phyloP scores from a whole-genome alignment of 2,329 filamentous ascomycete genomes.

The Rhynchosporium secalis region DNA sequence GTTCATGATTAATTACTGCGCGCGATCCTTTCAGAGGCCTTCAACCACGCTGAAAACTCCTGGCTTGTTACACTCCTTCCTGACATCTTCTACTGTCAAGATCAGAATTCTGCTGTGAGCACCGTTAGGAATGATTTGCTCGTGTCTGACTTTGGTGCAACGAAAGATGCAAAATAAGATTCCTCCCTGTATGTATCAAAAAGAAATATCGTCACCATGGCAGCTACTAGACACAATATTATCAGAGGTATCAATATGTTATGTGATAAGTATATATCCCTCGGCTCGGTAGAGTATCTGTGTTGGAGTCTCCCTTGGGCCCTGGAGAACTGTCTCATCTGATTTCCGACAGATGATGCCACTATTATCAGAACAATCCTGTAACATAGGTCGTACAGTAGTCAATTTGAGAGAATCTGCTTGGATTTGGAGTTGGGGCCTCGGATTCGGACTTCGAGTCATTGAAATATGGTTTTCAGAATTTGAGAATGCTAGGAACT shows the following conservation, averaged over 20 bases:
- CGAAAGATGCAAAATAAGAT: background rate
- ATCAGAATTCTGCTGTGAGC: background rate
- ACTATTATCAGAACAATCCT: background rate
- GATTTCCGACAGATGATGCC: background rate
- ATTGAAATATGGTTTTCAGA: background rate
- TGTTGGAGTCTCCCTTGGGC: background rate
- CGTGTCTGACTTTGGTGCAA: background rate
- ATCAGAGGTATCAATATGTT: too few species aligned
- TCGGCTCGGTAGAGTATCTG: background rate
- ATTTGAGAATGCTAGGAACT: background rate
- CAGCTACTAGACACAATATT: too few species aligned
- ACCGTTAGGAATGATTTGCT: background rate
- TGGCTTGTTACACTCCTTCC: slow-evolving; percentile 22
- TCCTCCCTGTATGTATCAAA: background rate
- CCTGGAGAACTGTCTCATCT: background rate
- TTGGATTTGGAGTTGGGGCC: background rate
- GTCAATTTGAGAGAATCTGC: background rate
- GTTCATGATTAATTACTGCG: slow-evolving; percentile 20
- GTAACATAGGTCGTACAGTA: background rate
- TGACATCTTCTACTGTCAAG: slow-evolving; percentile 17
- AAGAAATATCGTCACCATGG: too few species aligned
- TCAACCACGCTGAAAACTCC: slow-evolving; percentile 14
- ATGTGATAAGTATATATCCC: background rate
- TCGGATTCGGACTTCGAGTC: background rate
- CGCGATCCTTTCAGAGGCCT: slow-evolving; percentile 15